These are phyloP conservation scores for Mucor irregularis DNA, from an alignment of 371 early-diverging fungal genomes.

Conservation along the genomic window DNA sequence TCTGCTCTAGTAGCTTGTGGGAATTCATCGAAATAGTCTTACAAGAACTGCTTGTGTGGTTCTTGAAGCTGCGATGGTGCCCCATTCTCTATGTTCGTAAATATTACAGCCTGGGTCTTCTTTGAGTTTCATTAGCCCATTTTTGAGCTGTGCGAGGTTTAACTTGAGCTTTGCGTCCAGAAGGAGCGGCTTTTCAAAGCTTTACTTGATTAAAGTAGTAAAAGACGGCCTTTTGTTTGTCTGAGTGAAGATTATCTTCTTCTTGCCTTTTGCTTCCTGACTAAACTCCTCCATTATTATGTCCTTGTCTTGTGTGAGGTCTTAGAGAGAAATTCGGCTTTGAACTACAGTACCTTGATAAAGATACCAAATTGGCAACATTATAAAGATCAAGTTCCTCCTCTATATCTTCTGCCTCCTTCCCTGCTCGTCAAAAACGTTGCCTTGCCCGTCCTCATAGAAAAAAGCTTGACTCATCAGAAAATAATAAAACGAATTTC, in stretches of 20 bases:
- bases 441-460: no score
- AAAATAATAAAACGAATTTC: no score
- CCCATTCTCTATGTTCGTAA: constrained; percentile 2
- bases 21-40: constrained; percentile 4
- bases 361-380: no score
- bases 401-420: no score
- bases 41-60: constrained; percentile 2
- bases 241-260: constrained; percentile 8
- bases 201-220: constrained; percentile 15
- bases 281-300: no score
- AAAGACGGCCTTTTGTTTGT: constrained; percentile 7
- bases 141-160: constrained; percentile 5
- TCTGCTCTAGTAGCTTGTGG: not conserved
- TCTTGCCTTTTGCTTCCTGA: not conserved
- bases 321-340: no score
- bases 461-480: no score
- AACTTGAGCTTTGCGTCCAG: constrained; percentile 1
- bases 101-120: constrained; percentile 7
- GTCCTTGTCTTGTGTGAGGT: no score
- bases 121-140: constrained; percentile 6
- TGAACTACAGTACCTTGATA: no score
- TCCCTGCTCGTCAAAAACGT: no score
- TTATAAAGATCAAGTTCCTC: no score
- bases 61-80: constrained; percentile 4
- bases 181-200: constrained; percentile 9